Percentiles rank a stretch among this genome's conserved stretches.
These are phyloP conservation scores for Grigorovia transvaalensis DNA, from an alignment of 805 yeast species.

Conservation along the genomic window DNA sequence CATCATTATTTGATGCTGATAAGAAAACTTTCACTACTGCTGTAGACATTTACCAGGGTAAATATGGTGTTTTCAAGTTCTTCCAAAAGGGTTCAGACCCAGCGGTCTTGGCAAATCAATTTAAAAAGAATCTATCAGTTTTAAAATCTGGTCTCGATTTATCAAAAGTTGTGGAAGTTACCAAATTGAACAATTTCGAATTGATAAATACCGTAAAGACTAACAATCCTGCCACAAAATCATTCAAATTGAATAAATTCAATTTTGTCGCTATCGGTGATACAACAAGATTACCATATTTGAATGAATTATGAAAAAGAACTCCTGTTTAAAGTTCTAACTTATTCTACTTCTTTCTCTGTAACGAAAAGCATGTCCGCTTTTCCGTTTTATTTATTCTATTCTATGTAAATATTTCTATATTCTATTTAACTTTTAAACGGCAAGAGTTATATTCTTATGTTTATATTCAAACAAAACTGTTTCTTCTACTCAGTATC, in stretches of 20 bases:
- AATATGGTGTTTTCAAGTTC: conserved; percentile 73
- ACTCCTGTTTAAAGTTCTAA: not conserved
- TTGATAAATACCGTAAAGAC: conserved; percentile 28
- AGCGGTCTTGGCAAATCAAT: conserved; percentile 46
- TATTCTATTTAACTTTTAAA: too few species aligned
- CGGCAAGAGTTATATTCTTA: too few species aligned
- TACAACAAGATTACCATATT: conserved; percentile 73
- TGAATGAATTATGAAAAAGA: conserved; percentile 54
- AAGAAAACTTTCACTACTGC: conserved; percentile 37
- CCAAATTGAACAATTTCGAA: conserved; percentile 35
- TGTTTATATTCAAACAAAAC: too few species aligned
- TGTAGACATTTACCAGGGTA: conserved; percentile 58
- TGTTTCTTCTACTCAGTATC: too few species aligned
- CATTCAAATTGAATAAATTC: conserved; percentile 47
- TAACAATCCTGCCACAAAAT: conserved; percentile 31
- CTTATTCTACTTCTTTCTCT: too few species aligned
- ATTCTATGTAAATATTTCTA: too few species aligned
- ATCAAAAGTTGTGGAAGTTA: conserved; percentile 48
- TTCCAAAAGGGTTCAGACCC: conserved; percentile 52
- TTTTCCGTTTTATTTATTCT: too few species aligned
- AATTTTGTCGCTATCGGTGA: conserved; percentile 88
- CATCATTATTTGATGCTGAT: conserved; percentile 39
- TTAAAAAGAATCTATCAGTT: conserved; percentile 46
- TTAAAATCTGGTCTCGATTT: conserved; percentile 46
- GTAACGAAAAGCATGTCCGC: too few species aligned